Conservation (phyloP, 441 rosid genomes). For the Eruca vesicaria region DNA sequence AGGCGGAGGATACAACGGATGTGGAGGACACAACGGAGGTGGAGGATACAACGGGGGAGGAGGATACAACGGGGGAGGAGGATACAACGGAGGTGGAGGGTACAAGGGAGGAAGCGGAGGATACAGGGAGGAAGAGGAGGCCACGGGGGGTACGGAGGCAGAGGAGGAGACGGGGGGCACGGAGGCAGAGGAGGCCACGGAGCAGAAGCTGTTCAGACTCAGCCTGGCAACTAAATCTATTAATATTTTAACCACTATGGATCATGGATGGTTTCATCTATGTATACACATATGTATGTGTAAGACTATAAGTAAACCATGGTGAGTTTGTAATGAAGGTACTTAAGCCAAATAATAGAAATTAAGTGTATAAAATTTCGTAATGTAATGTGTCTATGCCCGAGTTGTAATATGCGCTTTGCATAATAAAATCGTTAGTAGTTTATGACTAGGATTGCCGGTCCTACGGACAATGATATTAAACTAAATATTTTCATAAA, state of each 20-base stretch:
- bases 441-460: no score
- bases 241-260: neutral
- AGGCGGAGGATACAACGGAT: neutral
- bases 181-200: conserved; percentile 6
- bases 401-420: neutral
- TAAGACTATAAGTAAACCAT: conserved; percentile 1
- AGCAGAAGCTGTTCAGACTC: conserved; percentile 6
- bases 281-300: neutral
- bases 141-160: no score
- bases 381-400: neutral
- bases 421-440: no score
- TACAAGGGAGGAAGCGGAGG: neutral
- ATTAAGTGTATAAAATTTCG: neutral
- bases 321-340: conserved; percentile 11
- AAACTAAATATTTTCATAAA: no score
- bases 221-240: conserved; percentile 9
- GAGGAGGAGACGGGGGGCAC: neutral
- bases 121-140: neutral
- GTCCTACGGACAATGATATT: no score
- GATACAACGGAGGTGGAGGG: neutral
- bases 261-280: neutral
- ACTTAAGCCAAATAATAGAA: neutral
- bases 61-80: neutral
- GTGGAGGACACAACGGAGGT: neutral
- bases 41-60: neutral